Evolutionary conservation across 2,329 filamentous ascomycete genomes (phyloP), one percentile per base, ranked within the genome.

Genomic region (Phialemonium atrogriseum): DNA sequence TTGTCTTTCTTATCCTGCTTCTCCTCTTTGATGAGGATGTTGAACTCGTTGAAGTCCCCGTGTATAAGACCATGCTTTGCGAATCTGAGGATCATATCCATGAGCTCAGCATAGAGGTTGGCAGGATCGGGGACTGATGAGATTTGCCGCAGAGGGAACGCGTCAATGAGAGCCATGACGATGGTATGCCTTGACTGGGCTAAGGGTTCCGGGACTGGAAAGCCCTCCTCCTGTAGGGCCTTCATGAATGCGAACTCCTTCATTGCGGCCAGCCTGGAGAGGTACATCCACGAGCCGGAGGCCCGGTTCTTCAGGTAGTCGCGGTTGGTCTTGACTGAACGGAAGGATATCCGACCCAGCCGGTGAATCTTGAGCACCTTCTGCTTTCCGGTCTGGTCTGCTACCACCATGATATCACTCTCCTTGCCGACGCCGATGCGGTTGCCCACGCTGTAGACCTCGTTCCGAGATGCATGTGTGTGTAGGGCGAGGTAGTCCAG

Each of bases 21-120:
- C 34, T 68, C 75, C 55, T 96, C 89, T 52, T 91, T 86, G 54
- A 98, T 79, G 20, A 98, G 66, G 42, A 98, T 89, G 56, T 98
- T 98, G 70, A 98, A 98, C 58, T 98, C 93, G 64, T 98, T 98
- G 65, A 93, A 98, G 55, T 98, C 91, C 40, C 91, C 91, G 53
- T 98, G 91, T 39, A 98, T 98, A 28, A 98, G 65, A 6, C 91
- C 91, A 45, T 88, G 78, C 39, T 77, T 77, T 5, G 91, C 89
- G 24, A 98, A 68, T 17, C 79, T 74, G 25, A 98, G 65, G 34
- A 98, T 86, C 46, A 95, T 73, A 24, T 77, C 71, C 50, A 98
- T 93, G 20, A 98, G 66, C 38, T 96, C 86, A n/a, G 79, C 80
- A 53, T 98, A 98, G 5, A 98, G 68, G n/a, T 63, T 63, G 3